These are phyloP conservation scores for Francoa sonchifolia DNA, from an alignment of 441 rosid species.

Conservation along the genomic window DNA sequence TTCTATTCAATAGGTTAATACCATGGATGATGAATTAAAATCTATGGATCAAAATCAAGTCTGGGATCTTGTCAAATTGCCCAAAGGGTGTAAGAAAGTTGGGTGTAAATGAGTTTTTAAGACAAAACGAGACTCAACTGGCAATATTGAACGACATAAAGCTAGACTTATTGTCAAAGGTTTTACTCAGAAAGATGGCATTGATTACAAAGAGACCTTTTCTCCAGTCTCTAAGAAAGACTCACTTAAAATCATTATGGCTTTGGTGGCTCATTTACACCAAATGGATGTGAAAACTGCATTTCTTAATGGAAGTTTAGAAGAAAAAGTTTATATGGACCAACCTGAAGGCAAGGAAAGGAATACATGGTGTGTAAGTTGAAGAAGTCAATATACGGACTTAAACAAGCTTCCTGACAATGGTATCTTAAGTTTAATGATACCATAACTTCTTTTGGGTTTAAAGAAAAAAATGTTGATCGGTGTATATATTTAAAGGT, in stretches of 20 bases:
- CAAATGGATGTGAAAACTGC: not conserved
- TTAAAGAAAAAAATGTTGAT: no score
- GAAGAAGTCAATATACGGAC: not conserved
- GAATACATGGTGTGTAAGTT: not conserved
- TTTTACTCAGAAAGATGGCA: not conserved
- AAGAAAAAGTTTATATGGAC: not conserved
- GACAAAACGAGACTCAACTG: no score
- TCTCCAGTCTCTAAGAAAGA: not conserved
- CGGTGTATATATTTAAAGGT: not conserved
- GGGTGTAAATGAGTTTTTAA: constrained; percentile 1
- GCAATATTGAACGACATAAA: no score
- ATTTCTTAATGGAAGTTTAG: not conserved
- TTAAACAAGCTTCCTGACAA: not conserved
- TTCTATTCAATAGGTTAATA: not conserved
- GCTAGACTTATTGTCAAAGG: no score
- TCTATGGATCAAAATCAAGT: no score
- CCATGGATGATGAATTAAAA: not conserved
- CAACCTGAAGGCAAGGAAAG: not conserved
- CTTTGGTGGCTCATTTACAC: not conserved
- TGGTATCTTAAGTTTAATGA: not conserved
- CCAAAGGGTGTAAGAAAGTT: no score
- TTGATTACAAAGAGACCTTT: not conserved
- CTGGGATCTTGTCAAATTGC: no score
- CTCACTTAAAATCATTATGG: not conserved
- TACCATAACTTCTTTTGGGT: constrained; percentile 1